Base-by-base conservation (phyloP, 148 eudicot species). In the Rhododendron ovatum region DNA sequence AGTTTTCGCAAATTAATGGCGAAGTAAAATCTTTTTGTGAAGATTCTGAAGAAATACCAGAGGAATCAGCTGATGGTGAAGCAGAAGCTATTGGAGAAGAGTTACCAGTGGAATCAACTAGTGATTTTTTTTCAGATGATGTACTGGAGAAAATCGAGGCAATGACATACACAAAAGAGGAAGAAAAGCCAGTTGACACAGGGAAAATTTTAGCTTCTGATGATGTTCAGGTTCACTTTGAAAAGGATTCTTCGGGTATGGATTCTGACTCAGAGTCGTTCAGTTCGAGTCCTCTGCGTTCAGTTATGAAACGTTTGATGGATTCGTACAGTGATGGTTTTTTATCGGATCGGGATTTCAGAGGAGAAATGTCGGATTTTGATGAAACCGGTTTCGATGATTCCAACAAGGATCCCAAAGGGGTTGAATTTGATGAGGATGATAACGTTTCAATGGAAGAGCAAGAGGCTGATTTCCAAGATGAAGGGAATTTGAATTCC, bases 311-410 rank as follows among this genome's bases (percentile, higher is more conserved):
- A 7, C 50, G 50, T 47, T 79, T n/a, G 51, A 53, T 33, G 37
- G 50, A 47, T 90, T 91, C 94, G 0, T 84, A 84, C 22, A 91
- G 89, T 78, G 98, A 93, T 78, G 96, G 90, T 18, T 87, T 93
- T 74, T 87, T 93, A 73, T 94, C 94, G 2, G 96, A 92, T 82
- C 61, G 69, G 37, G 93, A 92, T 88, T 94, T 94, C 55, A 89
- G 87, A 65, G 88, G 84, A 78, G 90, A 88, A 65, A 80, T 84
- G n/a, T 82, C 88, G 22, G 47, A 51, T 48, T 39, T 71, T 5
- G 73, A 63, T 15, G 87, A 78, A 45, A 61, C 41, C 0, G 18
- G 43, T 85, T 15, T 18, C 17, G 77, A 77, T 78, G n/a, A 43
- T 12, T 82, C 73, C 15, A 17, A 22, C 10, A 86, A 86, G 41